Base-by-base conservation (phyloP, 371 early-diverging fungal species). In the Haplosporangium sp. region DNA sequence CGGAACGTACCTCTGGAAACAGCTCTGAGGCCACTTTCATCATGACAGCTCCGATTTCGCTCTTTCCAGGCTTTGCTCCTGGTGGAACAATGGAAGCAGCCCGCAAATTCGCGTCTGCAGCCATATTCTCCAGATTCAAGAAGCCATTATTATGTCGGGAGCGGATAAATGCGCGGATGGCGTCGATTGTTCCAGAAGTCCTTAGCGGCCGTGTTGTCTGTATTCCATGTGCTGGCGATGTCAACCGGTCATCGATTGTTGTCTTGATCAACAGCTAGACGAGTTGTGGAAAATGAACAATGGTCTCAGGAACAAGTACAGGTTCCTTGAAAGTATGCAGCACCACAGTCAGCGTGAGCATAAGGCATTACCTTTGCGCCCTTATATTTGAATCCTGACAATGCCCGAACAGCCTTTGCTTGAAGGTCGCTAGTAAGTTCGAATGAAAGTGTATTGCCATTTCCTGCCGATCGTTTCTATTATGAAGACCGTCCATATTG, bases 51-150 rank as follows among this genome's bases (percentile, higher is more conserved):
- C 70, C 70, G 18, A 69, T 59, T 16, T 69, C 57, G 48, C 20
- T 46, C 3, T 47, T 20, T 11, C 63, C 37, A 29, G 29, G 46
- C 9, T 36, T 51, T 14, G 36, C 29, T 45, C 70, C 70, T 14
- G 70, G 70, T 7, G 70, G 70, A 29, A 52, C n/a, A 47, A 69
- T 54, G 2, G 56, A 42, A 14, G 63, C 70, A 9, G 70, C 48
- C 11, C 63, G 70, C 21, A 69, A 23, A 10, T 38, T 69, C 12
- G 56, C 52, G 21, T 69, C 70, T 18, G 51, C 29, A 6, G 70
- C 63, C 70, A 69, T 69, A 41, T 63, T 69, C 46, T 69, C 70
- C 53, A 69, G 41, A n/a, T 69, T 48, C 36, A 69, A 40, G 14
- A 59, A 69, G 9, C 70, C 70, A 43, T 69, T 63, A 8, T 46